Base-by-base conservation (phyloP, 1,139 yeast species). In the Yamadazyma sp. region DNA sequence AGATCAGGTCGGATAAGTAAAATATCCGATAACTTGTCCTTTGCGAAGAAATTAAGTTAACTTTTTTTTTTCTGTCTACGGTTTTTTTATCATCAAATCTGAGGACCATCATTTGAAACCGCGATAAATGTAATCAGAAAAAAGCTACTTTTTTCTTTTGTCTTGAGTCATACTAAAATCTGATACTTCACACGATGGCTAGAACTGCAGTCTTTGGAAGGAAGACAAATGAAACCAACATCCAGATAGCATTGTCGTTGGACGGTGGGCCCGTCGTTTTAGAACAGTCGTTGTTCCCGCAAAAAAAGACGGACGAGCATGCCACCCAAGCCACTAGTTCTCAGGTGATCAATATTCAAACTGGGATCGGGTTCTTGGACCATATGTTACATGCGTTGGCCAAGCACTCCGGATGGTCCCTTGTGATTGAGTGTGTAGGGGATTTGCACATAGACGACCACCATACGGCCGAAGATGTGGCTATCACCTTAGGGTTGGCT, bases 331-430 rank as follows among this genome's bases (percentile, higher is more conserved):
- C 66, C 4, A 73, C 87, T 0, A 63, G 76, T 2, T 66, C 84
- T 3, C 98, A 92, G 61, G 70, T 76, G 10, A 89, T 92, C 46
- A 71, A 79, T 34, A 81, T 92, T 41, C 87, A 87, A 54, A 86
- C 98, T 0, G 98, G 98, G 32, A 78, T 92, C 41, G 98, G 98
- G 1, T 92, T 92, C 59, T 70, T 92, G 46, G 98, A 92, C 66
- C 98, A 92, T 62, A 92, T 92, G 98, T 72, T 92, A 33, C 97
- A 91, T 56, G 98, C 98, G 0, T 73, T 92, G 51, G 97, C 98
- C 32, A 92, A 92, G 59, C 98, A 92, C 63, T 74, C 94, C 1
- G 98, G 98, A 11, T 92, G 98, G 98, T 87, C 96, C 16, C 62
- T 92, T 45, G 71, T 87, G 25, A 77, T 92, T 20, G 95, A 87